These are phyloP conservation scores for Sambucus nigra DNA, from an alignment of 129 eudicot genomes.

Conservation along the genomic window DNA sequence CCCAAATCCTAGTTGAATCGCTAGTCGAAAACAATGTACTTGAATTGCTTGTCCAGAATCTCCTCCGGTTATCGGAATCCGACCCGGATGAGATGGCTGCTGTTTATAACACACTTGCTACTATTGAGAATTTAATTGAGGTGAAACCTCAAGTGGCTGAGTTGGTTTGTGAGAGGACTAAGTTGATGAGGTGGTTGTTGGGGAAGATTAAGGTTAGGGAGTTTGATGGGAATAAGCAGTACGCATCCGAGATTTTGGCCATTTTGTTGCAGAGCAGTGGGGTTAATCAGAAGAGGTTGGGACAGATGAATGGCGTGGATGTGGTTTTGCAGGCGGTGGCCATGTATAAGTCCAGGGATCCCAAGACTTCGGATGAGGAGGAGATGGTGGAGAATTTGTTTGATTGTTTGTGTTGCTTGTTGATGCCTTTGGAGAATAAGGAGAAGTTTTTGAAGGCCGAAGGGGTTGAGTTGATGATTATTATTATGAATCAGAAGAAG, in stretches of 20 bases:
- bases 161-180: slow-evolving; percentile 87
- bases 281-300: slow-evolving; percentile 85
- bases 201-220: slow-evolving; percentile 83
- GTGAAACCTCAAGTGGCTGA: slow-evolving; percentile 83
- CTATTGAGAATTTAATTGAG: slow-evolving; percentile 80
- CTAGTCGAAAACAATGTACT: slow-evolving; percentile 73
- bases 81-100: slow-evolving; percentile 81
- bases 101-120: slow-evolving; percentile 52
- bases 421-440: slow-evolving; percentile 98
- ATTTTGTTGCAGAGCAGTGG: slow-evolving; percentile 81
- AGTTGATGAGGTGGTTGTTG: slow-evolving; percentile 72
- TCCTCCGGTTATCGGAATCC: slow-evolving; percentile 43
- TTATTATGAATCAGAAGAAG: slow-evolving; percentile 97
- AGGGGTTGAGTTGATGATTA: slow-evolving; percentile 96
- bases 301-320: slow-evolving; percentile 92
- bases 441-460: slow-evolving; percentile 94
- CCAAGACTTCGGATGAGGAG: slow-evolving; percentile 80
- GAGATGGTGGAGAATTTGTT: slow-evolving; percentile 98
- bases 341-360: slow-evolving; percentile 86
- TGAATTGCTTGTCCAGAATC: slow-evolving; percentile 69
- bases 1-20: slow-evolving; percentile 54
- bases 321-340: slow-evolving; percentile 94
- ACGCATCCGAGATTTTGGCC: slow-evolving; percentile 88
- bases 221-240: slow-evolving; percentile 91
- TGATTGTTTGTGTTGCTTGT: slow-evolving; percentile 88